A percentile compares a stretch with the other conserved stretches of the same genome.
These are phyloP conservation scores for Pseudogymnoascus sp. DNA, from an alignment of 2,329 filamentous ascomycete species.

Conservation along the genomic window DNA sequence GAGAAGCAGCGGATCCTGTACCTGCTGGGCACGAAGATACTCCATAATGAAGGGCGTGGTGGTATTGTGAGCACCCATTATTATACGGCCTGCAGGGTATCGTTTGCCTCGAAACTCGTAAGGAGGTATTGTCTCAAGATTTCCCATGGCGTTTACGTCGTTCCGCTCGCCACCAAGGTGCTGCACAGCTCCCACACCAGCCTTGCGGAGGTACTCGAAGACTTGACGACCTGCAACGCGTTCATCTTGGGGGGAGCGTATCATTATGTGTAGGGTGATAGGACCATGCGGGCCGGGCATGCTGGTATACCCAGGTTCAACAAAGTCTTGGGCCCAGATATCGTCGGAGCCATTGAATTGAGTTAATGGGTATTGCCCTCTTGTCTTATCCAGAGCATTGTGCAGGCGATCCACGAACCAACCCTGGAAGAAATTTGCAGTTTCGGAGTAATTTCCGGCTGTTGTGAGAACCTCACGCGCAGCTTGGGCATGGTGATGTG, in stretches of 20 bases:
- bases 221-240: slow-evolving; percentile 28
- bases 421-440: not conserved
- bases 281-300: slow-evolving; percentile 33
- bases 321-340: slow-evolving; percentile 34
- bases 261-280: slow-evolving; percentile 13
- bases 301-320: slow-evolving; percentile 33
- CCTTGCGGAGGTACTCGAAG: slow-evolving; percentile 28
- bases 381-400: slow-evolving; percentile 12
- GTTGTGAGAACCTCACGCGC: slow-evolving; percentile 25
- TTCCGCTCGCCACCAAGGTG: slow-evolving; percentile 15
- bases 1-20: slow-evolving; percentile 31
- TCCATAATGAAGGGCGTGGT: slow-evolving; percentile 21
- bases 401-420: not conserved
- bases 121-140: slow-evolving; percentile 32
- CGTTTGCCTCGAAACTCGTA: slow-evolving; percentile 23
- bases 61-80: slow-evolving; percentile 18
- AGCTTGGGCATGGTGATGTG: slow-evolving; percentile 32
- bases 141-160: slow-evolving; percentile 27
- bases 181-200: slow-evolving; percentile 30
- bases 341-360: slow-evolving; percentile 25
- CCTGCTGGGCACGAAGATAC: slow-evolving; percentile 30
- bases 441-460: slow-evolving; percentile 20
- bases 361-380: not conserved
- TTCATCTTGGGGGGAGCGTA: slow-evolving; percentile 4
- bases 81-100: slow-evolving; percentile 23